Percentiles rank a stretch among this genome's conserved stretches.
phyloP scores from a whole-genome alignment of 2,329 filamentous ascomycete genomes.

The Microsporum ferrugineum region DNA sequence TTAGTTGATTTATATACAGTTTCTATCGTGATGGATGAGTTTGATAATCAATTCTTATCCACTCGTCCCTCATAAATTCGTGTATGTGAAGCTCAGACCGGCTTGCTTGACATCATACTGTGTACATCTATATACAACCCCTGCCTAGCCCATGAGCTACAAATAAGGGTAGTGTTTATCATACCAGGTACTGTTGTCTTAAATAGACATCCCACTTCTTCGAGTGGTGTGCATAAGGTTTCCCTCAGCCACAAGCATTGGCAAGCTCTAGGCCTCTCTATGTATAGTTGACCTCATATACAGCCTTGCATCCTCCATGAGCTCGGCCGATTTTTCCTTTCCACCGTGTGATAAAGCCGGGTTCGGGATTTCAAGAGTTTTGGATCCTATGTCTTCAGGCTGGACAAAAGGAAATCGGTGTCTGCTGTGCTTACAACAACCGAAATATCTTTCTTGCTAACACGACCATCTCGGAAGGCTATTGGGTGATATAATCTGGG shows the following conservation, averaged over 20 bases:
- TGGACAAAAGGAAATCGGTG: background rate
- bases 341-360: background rate
- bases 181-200: background rate
- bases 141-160: background rate
- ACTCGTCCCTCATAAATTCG: background rate
- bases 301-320: background rate
- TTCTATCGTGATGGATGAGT: background rate
- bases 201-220: background rate
- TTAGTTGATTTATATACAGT: background rate
- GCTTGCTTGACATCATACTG: background rate
- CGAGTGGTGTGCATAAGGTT: background rate
- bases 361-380: background rate
- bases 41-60: background rate
- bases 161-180: background rate
- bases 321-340: background rate
- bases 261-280: background rate
- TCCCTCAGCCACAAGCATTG: background rate
- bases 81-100: background rate
- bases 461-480: background rate
- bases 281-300: background rate
- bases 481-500: constrained; percentile 2
- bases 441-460: background rate
- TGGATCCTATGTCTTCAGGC: background rate
- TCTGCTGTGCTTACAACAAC: background rate
- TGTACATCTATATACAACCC: background rate